Evolutionary conservation across 495 filamentous ascomycete genomes (phyloP).

Genomic region (Tuber brumale): DNA sequence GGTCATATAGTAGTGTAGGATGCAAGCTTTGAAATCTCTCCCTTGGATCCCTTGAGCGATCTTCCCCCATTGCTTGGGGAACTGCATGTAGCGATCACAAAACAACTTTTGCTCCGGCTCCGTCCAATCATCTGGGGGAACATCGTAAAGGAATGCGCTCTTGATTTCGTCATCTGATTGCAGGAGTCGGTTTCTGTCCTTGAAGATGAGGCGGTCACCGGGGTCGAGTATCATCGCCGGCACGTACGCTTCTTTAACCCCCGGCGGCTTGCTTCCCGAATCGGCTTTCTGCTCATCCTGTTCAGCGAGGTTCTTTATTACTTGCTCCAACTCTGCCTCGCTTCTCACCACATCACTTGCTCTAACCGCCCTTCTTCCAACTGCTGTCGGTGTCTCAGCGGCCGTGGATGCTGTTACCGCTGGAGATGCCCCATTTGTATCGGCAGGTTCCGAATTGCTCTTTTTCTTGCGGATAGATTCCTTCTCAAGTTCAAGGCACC

Average conservation of each 20-base stretch:
- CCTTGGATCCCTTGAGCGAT: slow-evolving; percentile 67
- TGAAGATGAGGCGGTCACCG: slow-evolving; percentile 52
- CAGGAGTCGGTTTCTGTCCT: slow-evolving; percentile 66
- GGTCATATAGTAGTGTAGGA: slow-evolving; percentile 91
- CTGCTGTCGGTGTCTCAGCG: slow-evolving; percentile 19
- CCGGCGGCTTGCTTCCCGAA: slow-evolving; percentile 65
- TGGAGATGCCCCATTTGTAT: slow-evolving; percentile 32
- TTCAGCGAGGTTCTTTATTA: slow-evolving; percentile 36
- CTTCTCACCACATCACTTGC: slow-evolving; percentile 41
- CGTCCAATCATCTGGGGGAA: slow-evolving; percentile 75
- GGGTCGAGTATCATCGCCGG: slow-evolving; percentile 64
- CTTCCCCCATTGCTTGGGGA: slow-evolving; percentile 87
- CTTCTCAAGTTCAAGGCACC: slow-evolving; percentile 38
- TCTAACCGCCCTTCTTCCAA: slow-evolving; percentile 34
- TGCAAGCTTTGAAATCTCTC: slow-evolving; percentile 76
- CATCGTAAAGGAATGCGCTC: slow-evolving; percentile 63
- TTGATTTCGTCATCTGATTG: slow-evolving; percentile 57
- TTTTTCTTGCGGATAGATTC: slow-evolving; percentile 40
- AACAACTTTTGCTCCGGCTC: slow-evolving; percentile 70
- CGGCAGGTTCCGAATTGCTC: slow-evolving; percentile 34
- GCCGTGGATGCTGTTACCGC: slow-evolving; percentile 21
- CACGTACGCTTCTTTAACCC: slow-evolving; percentile 75
- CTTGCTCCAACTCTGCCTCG: slow-evolving; percentile 42
- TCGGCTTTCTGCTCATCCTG: slow-evolving; percentile 39
- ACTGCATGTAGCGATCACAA: slow-evolving; percentile 67